These are phyloP conservation scores for Penicillium sp. DNA, from an alignment of 2,329 filamentous ascomycete species.

Conservation along the genomic window DNA sequence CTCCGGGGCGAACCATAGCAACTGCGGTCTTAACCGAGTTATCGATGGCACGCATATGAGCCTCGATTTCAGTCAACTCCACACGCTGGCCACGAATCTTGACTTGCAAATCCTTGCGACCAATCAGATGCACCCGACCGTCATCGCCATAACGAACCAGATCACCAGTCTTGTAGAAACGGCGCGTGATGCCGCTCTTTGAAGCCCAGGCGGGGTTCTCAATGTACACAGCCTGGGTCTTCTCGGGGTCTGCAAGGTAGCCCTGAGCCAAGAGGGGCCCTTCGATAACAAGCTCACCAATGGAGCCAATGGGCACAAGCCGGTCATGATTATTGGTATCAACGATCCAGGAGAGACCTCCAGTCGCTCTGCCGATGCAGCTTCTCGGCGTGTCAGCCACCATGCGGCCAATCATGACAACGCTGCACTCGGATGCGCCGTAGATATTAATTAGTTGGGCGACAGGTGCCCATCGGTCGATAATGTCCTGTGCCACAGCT, in stretches of 20 bases:
- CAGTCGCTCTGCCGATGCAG: conserved; percentile 24
- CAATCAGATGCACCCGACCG: conserved; percentile 38
- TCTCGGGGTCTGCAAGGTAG: conserved; percentile 39
- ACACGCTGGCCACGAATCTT: conserved; percentile 64
- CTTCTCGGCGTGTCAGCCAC: conserved; percentile 6
- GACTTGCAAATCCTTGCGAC: conserved; percentile 62
- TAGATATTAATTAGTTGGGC: conserved; percentile 43
- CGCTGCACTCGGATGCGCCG: conserved; percentile 34
- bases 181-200: conserved; percentile 11
- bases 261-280: conserved; percentile 45
- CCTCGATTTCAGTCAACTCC: conserved; percentile 53
- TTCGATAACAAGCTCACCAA: conserved; percentile 39
- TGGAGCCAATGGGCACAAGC: conserved; percentile 38
- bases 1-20: conserved; percentile 26
- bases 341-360: conserved; percentile 28
- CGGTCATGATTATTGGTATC: conserved; percentile 30
- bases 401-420: conserved; percentile 17
- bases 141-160: conserved; percentile 28
- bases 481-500: conserved; percentile 21
- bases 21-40: conserved; percentile 48
- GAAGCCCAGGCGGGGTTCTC: conserved; percentile 28
- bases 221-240: conserved; percentile 27
- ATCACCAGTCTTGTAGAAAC: conserved; percentile 34
- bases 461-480: conserved; percentile 25
- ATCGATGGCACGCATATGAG: conserved; percentile 33